Percentiles rank a stretch among this genome's conserved stretches.
phyloP scores from a whole-genome alignment of 2,329 filamentous ascomycete genomes.

The Calonectria crousiana region DNA sequence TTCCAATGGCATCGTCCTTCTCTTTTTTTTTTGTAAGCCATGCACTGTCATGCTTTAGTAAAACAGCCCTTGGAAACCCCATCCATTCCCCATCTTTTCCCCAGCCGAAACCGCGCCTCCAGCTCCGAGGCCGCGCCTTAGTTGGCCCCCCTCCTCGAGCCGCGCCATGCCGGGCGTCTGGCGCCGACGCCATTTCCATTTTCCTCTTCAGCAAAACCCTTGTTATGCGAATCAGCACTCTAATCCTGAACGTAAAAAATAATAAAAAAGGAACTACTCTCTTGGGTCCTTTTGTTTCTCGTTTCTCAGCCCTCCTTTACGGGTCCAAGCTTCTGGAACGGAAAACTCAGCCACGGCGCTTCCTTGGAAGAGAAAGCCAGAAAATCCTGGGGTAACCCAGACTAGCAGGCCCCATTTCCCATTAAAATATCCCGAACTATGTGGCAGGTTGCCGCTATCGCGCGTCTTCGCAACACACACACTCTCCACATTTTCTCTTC shows the following conservation, averaged over 20 bases:
- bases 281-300: neutral
- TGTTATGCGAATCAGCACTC: conserved; percentile 12
- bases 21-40: neutral
- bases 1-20: neutral
- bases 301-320: conserved; percentile 10
- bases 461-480: neutral
- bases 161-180: neutral
- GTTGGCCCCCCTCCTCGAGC: no score
- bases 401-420: neutral
- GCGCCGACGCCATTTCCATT: neutral
- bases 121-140: neutral
- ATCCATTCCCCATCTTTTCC: neutral
- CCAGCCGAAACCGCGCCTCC: neutral
- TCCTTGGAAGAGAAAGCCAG: neutral
- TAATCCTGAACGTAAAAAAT: conserved; percentile 10
- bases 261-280: no score
- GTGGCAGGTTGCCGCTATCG: neutral
- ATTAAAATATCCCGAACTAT: neutral
- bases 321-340: neutral
- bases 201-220: neutral
- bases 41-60: conserved; percentile 2
- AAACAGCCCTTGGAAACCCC: conserved; percentile 10
- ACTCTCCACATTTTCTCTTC: conserved; percentile 16
- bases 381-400: neutral
- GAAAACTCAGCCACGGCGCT: neutral